A percentile compares a stretch with the other conserved stretches of the same genome.
Evolutionary conservation across 176 grass and related monocot species (phyloP).

Genomic region (Chloris gayana): DNA sequence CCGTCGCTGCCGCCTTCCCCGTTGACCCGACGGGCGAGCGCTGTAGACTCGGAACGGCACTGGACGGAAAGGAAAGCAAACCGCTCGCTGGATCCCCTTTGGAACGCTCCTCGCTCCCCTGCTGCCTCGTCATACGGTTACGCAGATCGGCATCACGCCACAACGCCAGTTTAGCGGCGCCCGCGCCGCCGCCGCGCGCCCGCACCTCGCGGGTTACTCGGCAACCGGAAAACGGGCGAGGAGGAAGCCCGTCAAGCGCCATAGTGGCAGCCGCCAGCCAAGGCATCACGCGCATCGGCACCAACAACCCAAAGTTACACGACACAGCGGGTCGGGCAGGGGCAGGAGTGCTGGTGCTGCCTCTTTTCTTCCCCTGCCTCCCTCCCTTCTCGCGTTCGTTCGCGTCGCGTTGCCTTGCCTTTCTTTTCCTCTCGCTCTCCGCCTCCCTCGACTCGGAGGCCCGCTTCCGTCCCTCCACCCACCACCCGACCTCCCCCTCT

Average conservation of each 20-base stretch:
- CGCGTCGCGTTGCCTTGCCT: slow-evolving; percentile 3
- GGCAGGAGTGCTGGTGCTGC: too few relatives aligned
- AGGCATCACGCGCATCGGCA: slow-evolving; percentile 25
- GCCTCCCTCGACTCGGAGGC: slow-evolving; percentile 44
- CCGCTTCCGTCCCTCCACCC: slow-evolving; percentile 55
- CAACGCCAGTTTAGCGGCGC: not conserved
- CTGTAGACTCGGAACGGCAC: not conserved
- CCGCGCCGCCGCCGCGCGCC: not conserved
- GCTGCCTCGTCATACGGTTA: not conserved
- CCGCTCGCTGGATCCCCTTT: slow-evolving; percentile 27
- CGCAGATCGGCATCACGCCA: not conserved
- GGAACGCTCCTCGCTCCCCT: not conserved
- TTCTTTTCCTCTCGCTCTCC: slow-evolving; percentile 59
- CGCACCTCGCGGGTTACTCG: not conserved
- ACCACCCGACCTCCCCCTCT: slow-evolving; percentile 21
- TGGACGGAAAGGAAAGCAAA: not conserved
- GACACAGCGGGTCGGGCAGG: not conserved
- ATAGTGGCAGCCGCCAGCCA: not conserved
- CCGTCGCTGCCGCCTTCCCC: not conserved
- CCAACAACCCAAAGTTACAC: slow-evolving; percentile 39
- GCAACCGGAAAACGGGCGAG: too few relatives aligned
- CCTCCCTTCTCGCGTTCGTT: slow-evolving; percentile 2
- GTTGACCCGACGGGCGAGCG: not conserved
- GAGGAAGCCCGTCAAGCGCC: too few relatives aligned
- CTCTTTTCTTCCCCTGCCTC: not conserved